Base-by-base conservation (phyloP, 1,284 basidiomycete species). In the Termitomyces sp. region DNA sequence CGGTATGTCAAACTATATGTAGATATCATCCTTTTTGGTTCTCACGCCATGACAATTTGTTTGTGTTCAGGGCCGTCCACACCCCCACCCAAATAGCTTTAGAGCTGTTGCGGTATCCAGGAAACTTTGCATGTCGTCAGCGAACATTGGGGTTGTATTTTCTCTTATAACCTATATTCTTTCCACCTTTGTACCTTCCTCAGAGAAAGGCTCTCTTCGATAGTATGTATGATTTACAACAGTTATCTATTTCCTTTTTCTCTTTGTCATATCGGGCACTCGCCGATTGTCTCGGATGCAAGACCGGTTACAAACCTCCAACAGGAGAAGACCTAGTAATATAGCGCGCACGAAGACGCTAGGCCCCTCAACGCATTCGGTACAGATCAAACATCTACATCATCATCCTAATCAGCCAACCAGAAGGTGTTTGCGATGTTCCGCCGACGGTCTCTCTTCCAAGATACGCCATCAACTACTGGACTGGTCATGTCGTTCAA, bases 11-110 rank as follows among this genome's bases (percentile, higher is more conserved):
- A 24, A 18, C 16, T 13, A 10, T 6, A 31, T n/a, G 37, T 44
- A 42, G 18, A 11, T 43, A n/a, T 40, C 6, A 35, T 28, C 14
- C 4, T n/a, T n/a, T 26, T 38, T n/a, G 3, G 8, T 28, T 16
- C n/a, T 37, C 5, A 46, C 9, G 28, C 46, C 18, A 16, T 33
- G 31, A 13, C 37, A 26, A 26, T 44, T 19, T 31, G 13, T 44
- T 19, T 31, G 13, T 14, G 5, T 18, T 8, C 56, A 83, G 81
- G 81, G 1, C 81, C 82, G 0, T 72, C 76, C 3, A 78, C 81
- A 1, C 82, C 82, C 5, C 80, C 81, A 13, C 80, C 81, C 34
- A 76, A 81, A 67, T 77, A 68, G 37, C 21, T 35, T 8, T 10
- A 34, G 31, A 11, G 16, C 14, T 4, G 16, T 8, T 4, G n/a